Percentiles rank a stretch among this genome's conserved stretches.
Conservation (phyloP, 1,284 basidiomycete genomes). For the Stygiomarasmius scandens region DNA sequence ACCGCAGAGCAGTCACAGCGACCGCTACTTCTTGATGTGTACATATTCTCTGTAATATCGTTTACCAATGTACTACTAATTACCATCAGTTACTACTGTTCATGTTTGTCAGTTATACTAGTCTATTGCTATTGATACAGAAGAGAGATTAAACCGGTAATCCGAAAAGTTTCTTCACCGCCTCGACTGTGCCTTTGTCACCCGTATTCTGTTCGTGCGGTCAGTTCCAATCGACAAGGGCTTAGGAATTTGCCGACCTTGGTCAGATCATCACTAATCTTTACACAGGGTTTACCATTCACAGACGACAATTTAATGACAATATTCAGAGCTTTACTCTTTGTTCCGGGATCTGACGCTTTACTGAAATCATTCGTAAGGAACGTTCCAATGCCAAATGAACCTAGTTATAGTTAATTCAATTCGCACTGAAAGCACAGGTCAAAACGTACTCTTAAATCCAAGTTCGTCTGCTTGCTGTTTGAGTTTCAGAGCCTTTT, state of each 20-base stretch:
- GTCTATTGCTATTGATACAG: too few species aligned
- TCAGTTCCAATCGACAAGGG: slow-evolving; percentile 3
- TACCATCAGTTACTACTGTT: too few species aligned
- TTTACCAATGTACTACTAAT: too few species aligned
- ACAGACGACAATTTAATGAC: slow-evolving; percentile 88
- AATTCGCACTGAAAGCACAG: neutral
- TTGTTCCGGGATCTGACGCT: slow-evolving; percentile 53
- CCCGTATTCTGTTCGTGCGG: slow-evolving; percentile 45
- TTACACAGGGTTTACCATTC: slow-evolving; percentile 77
- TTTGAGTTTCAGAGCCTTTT: slow-evolving; percentile 72
- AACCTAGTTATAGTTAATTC: slow-evolving; percentile 40
- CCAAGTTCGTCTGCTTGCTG: slow-evolving; percentile 75
- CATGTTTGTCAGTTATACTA: too few species aligned
- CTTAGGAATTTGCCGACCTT: slow-evolving; percentile 57
- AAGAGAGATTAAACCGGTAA: slow-evolving; percentile 16
- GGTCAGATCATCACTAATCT: slow-evolving; percentile 87
- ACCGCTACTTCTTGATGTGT: too few species aligned
- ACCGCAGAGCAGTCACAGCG: slow-evolving; percentile 2
- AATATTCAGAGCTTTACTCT: slow-evolving; percentile 86
- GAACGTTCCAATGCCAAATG: slow-evolving; percentile 91
- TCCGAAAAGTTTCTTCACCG: slow-evolving; percentile 46
- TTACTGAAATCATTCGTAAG: slow-evolving; percentile 86
- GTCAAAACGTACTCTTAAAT: slow-evolving; percentile 58
- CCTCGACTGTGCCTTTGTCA: slow-evolving; percentile 40
- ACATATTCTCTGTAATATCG: too few species aligned